These are phyloP conservation scores for Plasmodium billcollinsi DNA, from an alignment of 169 alveolate genomes.

Conservation along the genomic window DNA sequence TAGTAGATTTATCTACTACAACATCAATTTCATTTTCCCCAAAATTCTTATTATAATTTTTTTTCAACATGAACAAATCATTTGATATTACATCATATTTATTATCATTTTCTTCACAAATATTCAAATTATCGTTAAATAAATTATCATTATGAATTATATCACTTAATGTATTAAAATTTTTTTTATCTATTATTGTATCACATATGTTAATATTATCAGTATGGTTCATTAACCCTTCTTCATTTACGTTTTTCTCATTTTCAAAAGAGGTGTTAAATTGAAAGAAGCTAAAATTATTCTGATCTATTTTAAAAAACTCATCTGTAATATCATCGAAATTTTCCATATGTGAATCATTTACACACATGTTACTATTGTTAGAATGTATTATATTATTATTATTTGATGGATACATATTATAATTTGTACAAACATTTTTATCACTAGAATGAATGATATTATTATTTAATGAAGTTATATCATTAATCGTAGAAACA, in stretches of 20 bases:
- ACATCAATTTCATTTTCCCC: background rate
- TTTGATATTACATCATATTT: background rate
- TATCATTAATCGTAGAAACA: background rate
- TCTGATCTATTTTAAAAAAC: constrained; percentile 60
- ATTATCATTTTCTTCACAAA: background rate
- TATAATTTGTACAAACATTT: background rate
- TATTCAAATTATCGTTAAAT: background rate
- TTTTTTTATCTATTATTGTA: background rate
- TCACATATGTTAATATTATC: constrained; percentile 1
- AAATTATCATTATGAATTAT: background rate
- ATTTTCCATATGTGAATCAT: constrained; percentile 1
- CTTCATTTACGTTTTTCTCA: background rate
- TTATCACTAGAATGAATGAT: background rate
- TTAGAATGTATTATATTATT: too few relatives aligned
- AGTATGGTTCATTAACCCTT: background rate
- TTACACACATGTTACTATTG: background rate
- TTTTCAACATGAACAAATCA: background rate
- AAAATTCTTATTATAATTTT: background rate
- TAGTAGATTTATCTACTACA: background rate
- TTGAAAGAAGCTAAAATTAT: constrained; percentile 34
- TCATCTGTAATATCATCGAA: constrained; percentile 29
- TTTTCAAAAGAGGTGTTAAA: constrained; percentile 22
- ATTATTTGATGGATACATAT: too few relatives aligned
- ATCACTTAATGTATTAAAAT: background rate
- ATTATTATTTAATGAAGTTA: constrained; percentile 1